Conservation (phyloP, 164 flowering plant species). For the Kingdonia uniflora region DNA sequence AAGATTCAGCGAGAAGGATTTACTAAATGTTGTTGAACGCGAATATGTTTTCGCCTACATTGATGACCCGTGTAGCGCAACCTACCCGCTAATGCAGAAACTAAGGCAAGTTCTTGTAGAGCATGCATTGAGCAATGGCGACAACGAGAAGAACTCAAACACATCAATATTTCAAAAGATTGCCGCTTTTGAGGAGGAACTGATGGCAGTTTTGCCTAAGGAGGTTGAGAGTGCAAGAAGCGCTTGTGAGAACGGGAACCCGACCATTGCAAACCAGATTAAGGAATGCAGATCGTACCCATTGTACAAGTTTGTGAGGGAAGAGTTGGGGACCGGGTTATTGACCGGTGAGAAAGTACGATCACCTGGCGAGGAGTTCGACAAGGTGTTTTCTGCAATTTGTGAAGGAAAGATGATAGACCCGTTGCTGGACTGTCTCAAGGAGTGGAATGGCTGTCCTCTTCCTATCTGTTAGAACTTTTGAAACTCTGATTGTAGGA, state of each 20-base stretch:
- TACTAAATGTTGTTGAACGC: conserved; percentile 40
- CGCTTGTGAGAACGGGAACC: conserved; percentile 24
- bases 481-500: neutral
- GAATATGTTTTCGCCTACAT: conserved; percentile 38
- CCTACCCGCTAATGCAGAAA: conserved; percentile 45
- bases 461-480: conserved; percentile 30
- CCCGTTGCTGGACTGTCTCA: conserved; percentile 41
- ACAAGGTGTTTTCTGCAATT: conserved; percentile 44
- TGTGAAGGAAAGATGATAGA: conserved; percentile 44
- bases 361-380: conserved; percentile 51
- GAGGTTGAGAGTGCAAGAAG: conserved; percentile 37
- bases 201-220: conserved; percentile 35
- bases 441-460: conserved; percentile 52
- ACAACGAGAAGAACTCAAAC: conserved; percentile 21
- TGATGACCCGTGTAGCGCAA: conserved; percentile 45
- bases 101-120: conserved; percentile 45
- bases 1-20: conserved; percentile 45
- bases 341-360: conserved; percentile 38
- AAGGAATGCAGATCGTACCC: conserved; percentile 54
- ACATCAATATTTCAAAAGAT: conserved; percentile 46
- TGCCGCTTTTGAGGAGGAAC: conserved; percentile 31
- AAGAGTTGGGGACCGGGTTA: conserved; percentile 25
- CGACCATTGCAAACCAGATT: conserved; percentile 28
- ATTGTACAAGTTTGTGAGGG: conserved; percentile 44
- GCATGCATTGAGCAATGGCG: conserved; percentile 34